A percentile compares a stretch with the other conserved stretches of the same genome.
Evolutionary conservation across 2,329 filamentous ascomycete species (phyloP).

Genomic region (Monilinia fructigena): DNA sequence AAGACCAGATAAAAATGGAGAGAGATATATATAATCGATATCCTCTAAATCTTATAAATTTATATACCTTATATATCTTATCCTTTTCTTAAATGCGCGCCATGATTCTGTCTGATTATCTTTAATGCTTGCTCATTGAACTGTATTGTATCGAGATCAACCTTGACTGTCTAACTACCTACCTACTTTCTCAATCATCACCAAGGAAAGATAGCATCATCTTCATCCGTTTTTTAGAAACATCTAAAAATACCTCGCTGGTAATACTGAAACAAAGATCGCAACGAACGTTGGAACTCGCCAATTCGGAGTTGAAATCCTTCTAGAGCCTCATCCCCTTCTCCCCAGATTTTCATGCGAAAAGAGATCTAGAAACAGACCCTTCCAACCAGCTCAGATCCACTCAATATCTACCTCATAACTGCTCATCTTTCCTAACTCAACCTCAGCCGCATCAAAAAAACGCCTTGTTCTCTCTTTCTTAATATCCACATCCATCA

Average conservation of each 20-base stretch:
- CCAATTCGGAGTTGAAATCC: background rate
- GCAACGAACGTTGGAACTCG: background rate
- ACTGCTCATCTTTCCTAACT: conserved; percentile 26
- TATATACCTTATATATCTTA: background rate
- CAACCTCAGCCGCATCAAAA: conserved; percentile 10
- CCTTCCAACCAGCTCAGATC: conserved; percentile 17
- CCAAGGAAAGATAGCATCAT: background rate
- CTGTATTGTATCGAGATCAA: background rate
- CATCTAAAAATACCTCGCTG: background rate
- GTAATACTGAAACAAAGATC: conserved; percentile 12
- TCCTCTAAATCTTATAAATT: no score
- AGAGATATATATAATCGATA: no score
- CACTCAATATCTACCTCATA: conserved; percentile 29
- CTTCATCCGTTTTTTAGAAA: background rate
- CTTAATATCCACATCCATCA: background rate
- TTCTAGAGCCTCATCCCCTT: conserved; percentile 8
- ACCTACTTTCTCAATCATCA: background rate
- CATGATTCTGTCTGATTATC: no score
- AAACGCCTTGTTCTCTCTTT: conserved; percentile 9
- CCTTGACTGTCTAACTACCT: background rate
- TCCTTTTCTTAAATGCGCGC: background rate
- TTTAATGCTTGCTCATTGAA: background rate
- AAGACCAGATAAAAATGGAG: background rate
- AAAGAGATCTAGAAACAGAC: conserved; percentile 20
- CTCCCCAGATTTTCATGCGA: conserved; percentile 11